Base-by-base conservation (phyloP, 345 rosid species). In the Eucalyptus regnans region DNA sequence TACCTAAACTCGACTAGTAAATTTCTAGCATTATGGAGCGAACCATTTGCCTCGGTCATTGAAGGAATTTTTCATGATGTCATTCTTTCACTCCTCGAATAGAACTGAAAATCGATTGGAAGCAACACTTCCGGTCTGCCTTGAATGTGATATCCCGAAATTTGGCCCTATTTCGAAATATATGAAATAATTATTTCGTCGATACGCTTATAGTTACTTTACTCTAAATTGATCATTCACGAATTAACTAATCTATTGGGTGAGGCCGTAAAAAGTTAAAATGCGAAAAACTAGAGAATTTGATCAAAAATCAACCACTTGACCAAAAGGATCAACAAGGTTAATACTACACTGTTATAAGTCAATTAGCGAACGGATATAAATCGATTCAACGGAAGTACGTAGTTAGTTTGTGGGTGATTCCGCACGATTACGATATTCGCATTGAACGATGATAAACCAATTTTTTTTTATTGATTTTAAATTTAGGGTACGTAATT, bases 371-470 rank as follows among this genome's bases (percentile, higher is more conserved):
- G 4, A 52, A 52, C 4, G 2, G 58, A 18, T 52, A 52, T 18
- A 52, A 52, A 52, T 52, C 2, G 0, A 52, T 52, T 52, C 1
- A 0, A 18, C 4, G 0, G 0, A 52, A 52, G 2, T 7, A 18
- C 1, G 0, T 52, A 18, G 22, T 52, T 52, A 52, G 25, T 52
- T 52, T 52, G 58, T 0, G 25, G 10, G 5, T 52, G 2, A 52
- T 52, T 52, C 9, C 4, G 2, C 25, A 52, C 3, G 10, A 52
- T 52, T 20, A 8, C 1, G 1, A 52, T 0, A 52, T 52, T 52
- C 4, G 2, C 10, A 0, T 52, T 0, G 5, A 52, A 18, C 2
- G 0, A 52, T 0, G 0, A 52, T 52, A 52, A 52, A 52, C 0
- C 0, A 0, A 14, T 52, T 52, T 17, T 52, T 52, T 17, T 52